Base-by-base conservation (phyloP, 2,329 filamentous ascomycete species). In the Fusarium algeriense region DNA sequence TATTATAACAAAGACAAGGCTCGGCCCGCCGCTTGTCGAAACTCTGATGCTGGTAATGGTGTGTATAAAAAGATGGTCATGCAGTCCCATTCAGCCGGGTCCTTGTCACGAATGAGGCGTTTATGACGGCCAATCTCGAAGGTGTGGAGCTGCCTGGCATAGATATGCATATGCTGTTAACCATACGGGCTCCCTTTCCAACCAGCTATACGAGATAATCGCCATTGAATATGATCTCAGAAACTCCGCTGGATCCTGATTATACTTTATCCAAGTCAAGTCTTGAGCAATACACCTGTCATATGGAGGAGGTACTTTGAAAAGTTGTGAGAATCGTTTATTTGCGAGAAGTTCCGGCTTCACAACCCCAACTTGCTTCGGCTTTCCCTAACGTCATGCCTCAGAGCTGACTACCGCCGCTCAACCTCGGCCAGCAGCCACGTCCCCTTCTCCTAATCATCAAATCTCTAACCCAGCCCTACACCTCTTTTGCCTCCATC, bases 361-460 rank as follows among this genome's bases (percentile, higher is more conserved):
- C 56, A 60, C 65, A 67, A 58, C 65, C 69, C 65, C 60, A 56
- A 58, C 71, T 69, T 74, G 70, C 41, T 63, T 50, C 54, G 50
- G 49, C 52, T 67, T 28, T 63, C 60, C 60, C 54, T 45, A 53
- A 60, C 60, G 48, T 61, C 64, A 67, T 44, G 30, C 26, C 40
- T 55, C 20, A 56, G 53, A 71, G 61, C 60, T 68, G 73, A 60
- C 62, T 58, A 49, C 62, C 55, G 48, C 61, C 61, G 68, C 69
- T 74, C 73, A 74, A 74, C 61, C 64, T 70, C 71, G 57, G 59
- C 60, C 71, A 73, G 60, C 64, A 75, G 43, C 48, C 54, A 63
- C 63, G 30, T 62, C 71, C 61, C 64, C 69, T 41, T 58, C 40
- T 43, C 56, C 28, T 52, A 44, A 19, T 44, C 53, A 20, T 34